Conservation (phyloP, 306 rosid species). For the Lathyrus sativus region DNA sequence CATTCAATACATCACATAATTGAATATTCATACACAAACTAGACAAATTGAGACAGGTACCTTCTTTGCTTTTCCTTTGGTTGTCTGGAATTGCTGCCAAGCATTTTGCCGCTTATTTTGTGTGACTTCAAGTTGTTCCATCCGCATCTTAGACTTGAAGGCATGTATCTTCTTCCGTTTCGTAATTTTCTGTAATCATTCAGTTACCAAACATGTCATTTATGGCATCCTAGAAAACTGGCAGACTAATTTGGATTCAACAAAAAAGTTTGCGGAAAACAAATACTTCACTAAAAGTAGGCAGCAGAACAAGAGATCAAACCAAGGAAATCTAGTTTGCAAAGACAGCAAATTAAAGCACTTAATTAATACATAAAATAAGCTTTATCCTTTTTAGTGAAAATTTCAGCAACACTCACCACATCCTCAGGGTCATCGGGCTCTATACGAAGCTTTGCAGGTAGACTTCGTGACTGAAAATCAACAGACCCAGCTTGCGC, state of each 20-base stretch:
- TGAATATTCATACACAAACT: too few species aligned
- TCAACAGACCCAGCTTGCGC: slow-evolving; percentile 89
- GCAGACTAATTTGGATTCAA: slow-evolving; percentile 9
- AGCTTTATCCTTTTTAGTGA: slow-evolving; percentile 4
- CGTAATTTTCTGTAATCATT: slow-evolving; percentile 65
- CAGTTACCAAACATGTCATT: slow-evolving; percentile 38
- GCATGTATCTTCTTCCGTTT: slow-evolving; percentile 96
- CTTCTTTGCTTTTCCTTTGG: slow-evolving; percentile 96
- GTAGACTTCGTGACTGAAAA: slow-evolving; percentile 75
- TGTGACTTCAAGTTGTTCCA: slow-evolving; percentile 94
- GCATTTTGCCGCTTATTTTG: slow-evolving; percentile 99
- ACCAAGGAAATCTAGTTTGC: slow-evolving; percentile 10
- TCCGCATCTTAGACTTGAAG: slow-evolving; percentile 94
- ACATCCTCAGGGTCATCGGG: slow-evolving; percentile 97
- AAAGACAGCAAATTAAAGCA: slow-evolving; percentile 11
- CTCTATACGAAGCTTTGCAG: slow-evolving; percentile 91
- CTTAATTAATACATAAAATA: slow-evolving; percentile 20
- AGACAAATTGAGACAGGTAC: slow-evolving; percentile 41
- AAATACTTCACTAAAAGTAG: background rate
- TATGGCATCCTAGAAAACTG: slow-evolving; percentile 24
- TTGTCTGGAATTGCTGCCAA: slow-evolving; percentile 97
- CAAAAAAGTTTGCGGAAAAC: background rate
- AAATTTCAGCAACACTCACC: slow-evolving; percentile 48
- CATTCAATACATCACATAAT: too few species aligned
- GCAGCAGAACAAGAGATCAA: background rate